Conservation (phyloP, 2,329 filamentous ascomycete species). For the Fusarium setosum region DNA sequence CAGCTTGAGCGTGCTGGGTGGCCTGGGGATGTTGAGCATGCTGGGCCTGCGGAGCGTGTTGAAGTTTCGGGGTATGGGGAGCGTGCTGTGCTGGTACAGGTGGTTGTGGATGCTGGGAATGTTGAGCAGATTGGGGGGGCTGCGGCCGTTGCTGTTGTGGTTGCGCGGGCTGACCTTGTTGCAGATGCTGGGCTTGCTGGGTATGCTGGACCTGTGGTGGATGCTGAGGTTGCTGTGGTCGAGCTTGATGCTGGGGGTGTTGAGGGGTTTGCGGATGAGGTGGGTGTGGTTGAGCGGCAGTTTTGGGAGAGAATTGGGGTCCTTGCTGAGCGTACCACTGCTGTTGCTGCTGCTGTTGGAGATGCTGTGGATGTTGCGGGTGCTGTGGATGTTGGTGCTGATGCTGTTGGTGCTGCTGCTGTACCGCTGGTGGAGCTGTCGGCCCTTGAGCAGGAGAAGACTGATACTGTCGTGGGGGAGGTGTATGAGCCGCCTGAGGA, state of each 20-base stretch:
- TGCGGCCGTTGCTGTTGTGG: conserved; percentile 33
- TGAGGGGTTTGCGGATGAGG: conserved; percentile 38
- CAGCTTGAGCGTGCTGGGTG: conserved; percentile 32
- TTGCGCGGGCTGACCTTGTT: conserved; percentile 32
- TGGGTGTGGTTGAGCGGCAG: conserved; percentile 33
- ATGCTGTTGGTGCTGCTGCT: conserved; percentile 33
- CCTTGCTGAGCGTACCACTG: conserved; percentile 37
- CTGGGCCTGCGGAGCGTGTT: conserved; percentile 28
- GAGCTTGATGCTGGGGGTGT: conserved; percentile 33
- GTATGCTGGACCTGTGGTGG: conserved; percentile 21
- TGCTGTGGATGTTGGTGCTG: conserved; percentile 33
- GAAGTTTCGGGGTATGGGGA: conserved; percentile 20
- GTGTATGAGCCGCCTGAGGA: conserved; percentile 40
- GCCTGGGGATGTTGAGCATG: conserved; percentile 23
- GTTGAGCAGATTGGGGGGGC: conserved; percentile 26
- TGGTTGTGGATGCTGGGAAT: conserved; percentile 19
- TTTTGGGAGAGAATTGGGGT: conserved; percentile 35
- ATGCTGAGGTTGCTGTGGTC: conserved; percentile 35
- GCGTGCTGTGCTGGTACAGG: conserved; percentile 25
- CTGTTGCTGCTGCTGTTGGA: conserved; percentile 27
- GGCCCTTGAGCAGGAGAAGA: conserved; percentile 38
- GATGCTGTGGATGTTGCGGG: conserved; percentile 24
- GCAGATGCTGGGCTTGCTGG: conserved; percentile 31
- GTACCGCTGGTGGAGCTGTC: conserved; percentile 31
- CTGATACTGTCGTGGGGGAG: conserved; percentile 41